A percentile compares a stretch with the other conserved stretches of the same genome.
Evolutionary conservation across 1,139 yeast genomes (phyloP).

Genomic region (Diutina neorugosa): DNA sequence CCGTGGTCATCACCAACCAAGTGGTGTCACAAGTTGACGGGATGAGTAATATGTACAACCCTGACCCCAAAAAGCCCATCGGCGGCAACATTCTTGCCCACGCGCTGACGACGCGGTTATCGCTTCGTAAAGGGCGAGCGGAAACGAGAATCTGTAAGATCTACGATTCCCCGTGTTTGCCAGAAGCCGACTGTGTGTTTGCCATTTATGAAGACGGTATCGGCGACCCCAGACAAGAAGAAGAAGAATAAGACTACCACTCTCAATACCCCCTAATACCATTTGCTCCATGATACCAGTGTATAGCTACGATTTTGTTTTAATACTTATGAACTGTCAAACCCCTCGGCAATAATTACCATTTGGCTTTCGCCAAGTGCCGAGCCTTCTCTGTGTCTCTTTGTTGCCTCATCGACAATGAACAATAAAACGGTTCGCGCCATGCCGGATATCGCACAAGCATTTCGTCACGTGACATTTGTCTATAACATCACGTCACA

Average conservation of each 20-base stretch:
- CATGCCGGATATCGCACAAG: too few relatives aligned
- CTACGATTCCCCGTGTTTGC: slow-evolving; percentile 90
- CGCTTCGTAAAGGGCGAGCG: slow-evolving; percentile 81
- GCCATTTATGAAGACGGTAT: slow-evolving; percentile 96
- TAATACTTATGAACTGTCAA: too few relatives aligned
- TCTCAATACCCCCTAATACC: neutral
- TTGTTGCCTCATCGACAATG: too few relatives aligned
- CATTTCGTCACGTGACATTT: too few relatives aligned
- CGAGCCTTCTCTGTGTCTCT: too few relatives aligned
- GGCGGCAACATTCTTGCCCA: slow-evolving; percentile 99
- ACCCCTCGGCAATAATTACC: too few relatives aligned
- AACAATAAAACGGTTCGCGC: too few relatives aligned
- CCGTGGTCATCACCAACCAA: slow-evolving; percentile 96
- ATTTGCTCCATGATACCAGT: neutral
- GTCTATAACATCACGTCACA: too few relatives aligned
- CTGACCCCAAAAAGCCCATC: slow-evolving; percentile 98
- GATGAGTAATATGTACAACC: slow-evolving; percentile 66
- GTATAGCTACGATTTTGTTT: too few relatives aligned
- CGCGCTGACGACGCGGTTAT: slow-evolving; percentile 84
- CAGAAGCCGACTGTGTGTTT: slow-evolving; percentile 90
- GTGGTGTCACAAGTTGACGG: slow-evolving; percentile 99
- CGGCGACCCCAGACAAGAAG: slow-evolving; percentile 87
- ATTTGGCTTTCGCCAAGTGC: too few relatives aligned
- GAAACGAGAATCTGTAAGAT: slow-evolving; percentile 90
- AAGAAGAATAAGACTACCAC: slow-evolving; percentile 15